These are phyloP conservation scores for Psilocybe sp. DNA, from an alignment of 768 basidiomycete species.

Conservation along the genomic window DNA sequence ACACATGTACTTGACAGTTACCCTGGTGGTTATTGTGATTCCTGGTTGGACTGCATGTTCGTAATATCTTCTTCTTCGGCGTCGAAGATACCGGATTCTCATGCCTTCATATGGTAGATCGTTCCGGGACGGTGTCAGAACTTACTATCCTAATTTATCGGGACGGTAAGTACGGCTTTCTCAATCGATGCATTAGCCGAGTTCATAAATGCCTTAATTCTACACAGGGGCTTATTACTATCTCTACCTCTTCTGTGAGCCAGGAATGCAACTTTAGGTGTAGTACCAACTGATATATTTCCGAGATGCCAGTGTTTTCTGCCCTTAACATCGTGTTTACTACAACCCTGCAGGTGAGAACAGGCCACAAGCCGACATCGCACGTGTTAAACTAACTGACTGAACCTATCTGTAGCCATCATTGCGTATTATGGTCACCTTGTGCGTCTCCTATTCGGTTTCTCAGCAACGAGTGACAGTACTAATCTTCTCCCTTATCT, in stretches of 20 bases:
- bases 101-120: too few species aligned
- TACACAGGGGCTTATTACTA: conserved; percentile 8
- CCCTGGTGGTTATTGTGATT: conserved; percentile 7
- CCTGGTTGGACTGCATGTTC: background rate
- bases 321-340: conserved; percentile 7
- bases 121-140: too few species aligned
- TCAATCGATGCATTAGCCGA: too few species aligned
- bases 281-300: background rate
- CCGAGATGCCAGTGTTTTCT: conserved; percentile 3
- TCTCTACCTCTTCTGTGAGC: conserved; percentile 10
- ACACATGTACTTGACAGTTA: background rate
- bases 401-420: background rate
- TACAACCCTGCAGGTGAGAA: conserved; percentile 7
- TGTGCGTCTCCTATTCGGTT: background rate
- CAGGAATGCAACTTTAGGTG: too few species aligned
- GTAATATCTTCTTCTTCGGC: too few species aligned
- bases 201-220: background rate
- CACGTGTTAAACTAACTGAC: background rate
- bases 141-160: conserved; percentile 6
- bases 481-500: background rate
- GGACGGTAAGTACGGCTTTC: conserved; percentile 4
- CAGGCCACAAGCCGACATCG: background rate
- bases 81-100: too few species aligned
- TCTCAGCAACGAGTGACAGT: too few species aligned
- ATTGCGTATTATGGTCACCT: background rate